phyloP scores from a whole-genome alignment of 306 rosid species.

The Cucurbita ficifolia region DNA sequence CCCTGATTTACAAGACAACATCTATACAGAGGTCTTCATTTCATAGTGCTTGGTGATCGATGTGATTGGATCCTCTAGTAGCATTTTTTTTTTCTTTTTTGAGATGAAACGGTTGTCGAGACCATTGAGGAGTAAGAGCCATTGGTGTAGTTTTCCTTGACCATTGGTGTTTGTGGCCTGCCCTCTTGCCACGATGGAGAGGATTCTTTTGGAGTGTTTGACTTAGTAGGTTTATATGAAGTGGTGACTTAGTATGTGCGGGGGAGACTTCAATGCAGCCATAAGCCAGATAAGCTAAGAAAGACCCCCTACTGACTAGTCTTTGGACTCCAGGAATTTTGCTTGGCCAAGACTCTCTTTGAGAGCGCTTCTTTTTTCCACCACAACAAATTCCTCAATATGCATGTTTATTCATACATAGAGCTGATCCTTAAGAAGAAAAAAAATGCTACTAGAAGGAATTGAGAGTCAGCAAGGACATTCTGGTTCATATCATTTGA shows the following conservation, averaged over 20 bases:
- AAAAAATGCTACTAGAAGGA: no score
- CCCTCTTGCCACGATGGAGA: background rate
- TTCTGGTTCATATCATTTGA: no score
- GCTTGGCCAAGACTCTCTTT: background rate
- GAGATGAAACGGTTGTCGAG: background rate
- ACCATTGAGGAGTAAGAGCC: background rate
- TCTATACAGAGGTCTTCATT: background rate
- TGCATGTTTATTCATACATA: no score
- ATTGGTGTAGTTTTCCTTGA: background rate
- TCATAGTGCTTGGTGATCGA: background rate
- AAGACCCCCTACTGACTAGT: background rate
- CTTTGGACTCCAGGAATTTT: background rate
- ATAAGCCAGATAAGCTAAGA: background rate
- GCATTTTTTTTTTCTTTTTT: background rate
- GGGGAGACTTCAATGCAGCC: background rate
- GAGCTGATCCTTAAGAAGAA: no score
- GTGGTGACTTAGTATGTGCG: background rate
- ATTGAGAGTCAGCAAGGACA: no score
- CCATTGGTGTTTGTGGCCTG: background rate
- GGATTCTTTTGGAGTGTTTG: background rate
- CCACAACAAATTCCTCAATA: no score
- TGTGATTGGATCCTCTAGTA: background rate
- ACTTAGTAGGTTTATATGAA: background rate
- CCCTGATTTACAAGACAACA: background rate
- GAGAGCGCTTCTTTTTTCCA: no score